phyloP scores from a whole-genome alignment of 2,329 filamentous ascomycete species.

The Fusarium decemcellulare region DNA sequence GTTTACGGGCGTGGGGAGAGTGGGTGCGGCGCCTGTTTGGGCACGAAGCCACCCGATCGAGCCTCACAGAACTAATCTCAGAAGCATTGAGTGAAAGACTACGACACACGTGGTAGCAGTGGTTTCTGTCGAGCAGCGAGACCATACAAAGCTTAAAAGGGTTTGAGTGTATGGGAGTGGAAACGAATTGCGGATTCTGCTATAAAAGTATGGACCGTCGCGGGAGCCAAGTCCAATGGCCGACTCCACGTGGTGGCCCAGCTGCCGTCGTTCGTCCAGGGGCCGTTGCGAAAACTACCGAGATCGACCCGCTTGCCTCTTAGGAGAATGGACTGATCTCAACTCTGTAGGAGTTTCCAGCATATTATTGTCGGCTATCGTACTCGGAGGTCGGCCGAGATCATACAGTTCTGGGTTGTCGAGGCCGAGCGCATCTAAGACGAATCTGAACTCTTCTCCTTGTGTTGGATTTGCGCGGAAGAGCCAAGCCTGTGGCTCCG shows the following conservation, averaged over 20 bases:
- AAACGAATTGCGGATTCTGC: constrained; percentile 1
- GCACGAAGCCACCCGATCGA: constrained; percentile 11
- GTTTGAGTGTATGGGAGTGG: constrained; percentile 10
- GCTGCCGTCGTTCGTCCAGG: constrained; percentile 31
- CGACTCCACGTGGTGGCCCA: constrained; percentile 41
- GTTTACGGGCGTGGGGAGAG: constrained; percentile 2
- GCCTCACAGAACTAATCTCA: constrained; percentile 4
- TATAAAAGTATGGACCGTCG: constrained; percentile 22
- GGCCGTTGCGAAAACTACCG: constrained; percentile 9
- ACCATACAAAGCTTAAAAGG: neutral
- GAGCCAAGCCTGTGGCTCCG: neutral
- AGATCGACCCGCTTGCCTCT: constrained; percentile 6
- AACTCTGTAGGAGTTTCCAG: neutral
- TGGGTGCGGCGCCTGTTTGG: neutral
- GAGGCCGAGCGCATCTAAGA: neutral
- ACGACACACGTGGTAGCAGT: constrained; percentile 28
- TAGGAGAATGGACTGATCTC: neutral
- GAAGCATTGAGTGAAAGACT: constrained; percentile 2
- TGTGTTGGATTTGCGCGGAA: too few species aligned
- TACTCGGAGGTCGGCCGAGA: constrained; percentile 8
- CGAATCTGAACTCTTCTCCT: neutral
- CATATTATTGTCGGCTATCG: constrained; percentile 5
- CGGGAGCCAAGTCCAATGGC: constrained; percentile 39
- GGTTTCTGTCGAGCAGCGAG: constrained; percentile 7
- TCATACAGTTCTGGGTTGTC: neutral